A percentile compares a stretch with the other conserved stretches of the same genome.
phyloP scores from a whole-genome alignment of 345 rosid genomes.

The thale cress (Arabidopsis thaliana) region TAIR10.1 NC_003071.7:2855001-2855500 shows the following conservation, averaged over 20 bases:
- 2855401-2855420: conserved; percentile 89
- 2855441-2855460: conserved; percentile 50
- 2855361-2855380: conserved; percentile 72
- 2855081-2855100: conserved; percentile 66
- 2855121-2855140: conserved; percentile 81
- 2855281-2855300: conserved; percentile 87
- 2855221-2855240: conserved; percentile 14
- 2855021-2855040: conserved; percentile 70
- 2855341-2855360: conserved; percentile 93
- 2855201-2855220: not conserved
- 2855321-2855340: conserved; percentile 82
- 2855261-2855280: conserved; percentile 67
- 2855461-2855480: not conserved
- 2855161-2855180: not conserved
- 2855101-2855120: conserved; percentile 66
- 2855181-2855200: not conserved
- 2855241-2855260: conserved; percentile 73
- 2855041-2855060: conserved; percentile 81
- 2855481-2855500: not conserved
- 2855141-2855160: conserved; percentile 67
- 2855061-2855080: conserved; percentile 81
- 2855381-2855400: conserved; percentile 73
- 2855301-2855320: conserved; percentile 75
- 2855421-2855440: conserved; percentile 76
- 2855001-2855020: conserved; percentile 73